A percentile compares a stretch with the other conserved stretches of the same genome.
phyloP scores from a whole-genome alignment of 2,329 filamentous ascomycete genomes.

The Botrytis medusae region DNA sequence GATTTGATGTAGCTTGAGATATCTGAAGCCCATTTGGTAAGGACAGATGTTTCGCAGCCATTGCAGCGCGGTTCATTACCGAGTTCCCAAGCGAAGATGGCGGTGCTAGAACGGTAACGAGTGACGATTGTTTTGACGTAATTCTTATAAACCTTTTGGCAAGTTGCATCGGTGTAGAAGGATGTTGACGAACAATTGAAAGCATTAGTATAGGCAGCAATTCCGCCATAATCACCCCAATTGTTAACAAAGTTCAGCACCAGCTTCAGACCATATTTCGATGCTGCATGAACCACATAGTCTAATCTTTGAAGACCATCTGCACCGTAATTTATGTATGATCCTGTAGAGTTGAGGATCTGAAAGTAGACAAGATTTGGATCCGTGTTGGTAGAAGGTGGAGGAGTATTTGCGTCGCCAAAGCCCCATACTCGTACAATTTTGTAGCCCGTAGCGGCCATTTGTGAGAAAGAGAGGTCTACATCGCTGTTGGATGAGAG shows the following conservation, averaged over 20 bases:
- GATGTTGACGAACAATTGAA: slow-evolving; percentile 52
- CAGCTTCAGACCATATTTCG: slow-evolving; percentile 58
- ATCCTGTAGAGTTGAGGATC: slow-evolving; percentile 46
- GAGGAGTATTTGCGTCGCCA: slow-evolving; percentile 17
- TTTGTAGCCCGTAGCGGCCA: slow-evolving; percentile 49
- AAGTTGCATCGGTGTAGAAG: slow-evolving; percentile 57
- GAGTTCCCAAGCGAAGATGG: slow-evolving; percentile 68
- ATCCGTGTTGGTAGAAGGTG: slow-evolving; percentile 24
- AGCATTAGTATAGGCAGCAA: slow-evolving; percentile 55
- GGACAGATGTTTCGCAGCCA: slow-evolving; percentile 56
- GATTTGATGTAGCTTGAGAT: slow-evolving; percentile 63
- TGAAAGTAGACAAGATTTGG: slow-evolving; percentile 49
- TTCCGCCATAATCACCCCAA: slow-evolving; percentile 67
- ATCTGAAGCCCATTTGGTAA: slow-evolving; percentile 58
- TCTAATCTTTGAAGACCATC: slow-evolving; percentile 65
- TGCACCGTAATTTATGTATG: slow-evolving; percentile 61
- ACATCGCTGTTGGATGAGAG: slow-evolving; percentile 54
- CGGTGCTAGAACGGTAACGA: slow-evolving; percentile 57
- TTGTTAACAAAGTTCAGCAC: slow-evolving; percentile 67
- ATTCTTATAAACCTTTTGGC: slow-evolving; percentile 55
- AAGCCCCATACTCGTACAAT: slow-evolving; percentile 59
- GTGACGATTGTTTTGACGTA: slow-evolving; percentile 61
- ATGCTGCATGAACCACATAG: slow-evolving; percentile 59
- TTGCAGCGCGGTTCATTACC: slow-evolving; percentile 65
- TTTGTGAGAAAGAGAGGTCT: slow-evolving; percentile 39